Percentiles rank a stretch among this genome's conserved stretches.
Conservation (phyloP, 2,329 filamentous ascomycete genomes). For the Sporothrix schenckii region DNA sequence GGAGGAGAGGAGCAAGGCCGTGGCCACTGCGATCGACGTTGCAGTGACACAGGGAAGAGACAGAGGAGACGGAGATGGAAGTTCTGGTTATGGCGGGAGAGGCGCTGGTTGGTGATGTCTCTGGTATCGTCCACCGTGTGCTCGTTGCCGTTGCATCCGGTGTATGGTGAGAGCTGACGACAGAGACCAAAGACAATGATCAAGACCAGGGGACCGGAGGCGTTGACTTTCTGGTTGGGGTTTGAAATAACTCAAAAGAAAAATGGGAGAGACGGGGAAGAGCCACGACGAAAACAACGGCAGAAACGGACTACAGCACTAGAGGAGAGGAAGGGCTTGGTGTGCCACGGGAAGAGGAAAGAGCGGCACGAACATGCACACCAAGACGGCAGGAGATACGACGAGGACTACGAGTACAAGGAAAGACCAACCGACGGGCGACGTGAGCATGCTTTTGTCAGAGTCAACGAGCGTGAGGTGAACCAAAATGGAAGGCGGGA, state of each 20-base stretch:
- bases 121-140: not conserved
- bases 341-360: conserved; percentile 11
- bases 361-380: conserved; percentile 2
- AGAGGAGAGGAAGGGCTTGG: not conserved
- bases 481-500: conserved; percentile 20
- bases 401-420: not conserved
- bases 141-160: conserved; percentile 14
- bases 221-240: not conserved
- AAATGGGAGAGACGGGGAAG: not conserved
- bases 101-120: conserved; percentile 3
- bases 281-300: not conserved
- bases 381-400: conserved; percentile 1
- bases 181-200: not conserved
- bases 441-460: not conserved
- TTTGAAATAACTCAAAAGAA: not conserved
- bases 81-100: not conserved
- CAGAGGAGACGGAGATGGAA: not conserved
- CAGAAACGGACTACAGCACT: not conserved
- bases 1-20: not conserved
- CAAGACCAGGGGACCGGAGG: conserved; percentile 8
- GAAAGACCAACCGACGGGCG: conserved; percentile 12
- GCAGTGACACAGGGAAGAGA: conserved; percentile 9
- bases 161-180: not conserved
- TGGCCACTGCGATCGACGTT: not conserved
- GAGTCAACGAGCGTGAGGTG: not conserved